Percentiles rank a stretch among this genome's conserved stretches.
Conservation (phyloP, 2,329 filamentous ascomycete genomes). For the Ascochyta lentis region DNA sequence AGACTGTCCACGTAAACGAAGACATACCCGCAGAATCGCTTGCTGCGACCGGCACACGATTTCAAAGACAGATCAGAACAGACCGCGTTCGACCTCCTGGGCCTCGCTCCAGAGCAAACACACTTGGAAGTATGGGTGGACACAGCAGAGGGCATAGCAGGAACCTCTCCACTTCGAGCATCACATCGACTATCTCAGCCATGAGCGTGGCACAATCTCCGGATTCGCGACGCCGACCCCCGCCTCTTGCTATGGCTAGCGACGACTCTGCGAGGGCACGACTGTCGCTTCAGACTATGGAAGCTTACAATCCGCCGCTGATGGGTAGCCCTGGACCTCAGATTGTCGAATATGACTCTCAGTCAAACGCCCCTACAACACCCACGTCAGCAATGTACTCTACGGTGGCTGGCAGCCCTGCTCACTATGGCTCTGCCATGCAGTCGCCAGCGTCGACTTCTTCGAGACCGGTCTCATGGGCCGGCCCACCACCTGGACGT, state of each 20-base stretch:
- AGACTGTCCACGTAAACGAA: slow-evolving; percentile 97
- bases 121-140: slow-evolving; percentile 73
- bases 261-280: slow-evolving; percentile 68
- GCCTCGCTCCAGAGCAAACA: slow-evolving; percentile 76
- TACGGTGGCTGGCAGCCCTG: slow-evolving; percentile 75
- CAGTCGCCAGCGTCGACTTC: slow-evolving; percentile 76
- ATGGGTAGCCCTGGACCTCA: slow-evolving; percentile 68
- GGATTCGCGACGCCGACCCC: slow-evolving; percentile 72
- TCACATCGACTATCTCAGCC: slow-evolving; percentile 75
- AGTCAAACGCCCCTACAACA: slow-evolving; percentile 78
- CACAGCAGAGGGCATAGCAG: slow-evolving; percentile 79
- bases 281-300: slow-evolving; percentile 62
- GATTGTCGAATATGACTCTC: slow-evolving; percentile 68
- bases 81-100: slow-evolving; percentile 80
- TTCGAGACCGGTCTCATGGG: slow-evolving; percentile 75
- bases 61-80: slow-evolving; percentile 89
- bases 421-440: slow-evolving; percentile 69
- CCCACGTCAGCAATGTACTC: slow-evolving; percentile 86
- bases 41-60: slow-evolving; percentile 88
- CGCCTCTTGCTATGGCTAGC: slow-evolving; percentile 81
- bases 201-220: slow-evolving; percentile 60
- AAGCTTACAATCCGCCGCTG: slow-evolving; percentile 67
- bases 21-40: slow-evolving; percentile 94
- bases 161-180: slow-evolving; percentile 88
- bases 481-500: slow-evolving; percentile 72